These are phyloP conservation scores for Leccinum pseudoinsigne DNA, from an alignment of 1,284 basidiomycete species.

Conservation along the genomic window DNA sequence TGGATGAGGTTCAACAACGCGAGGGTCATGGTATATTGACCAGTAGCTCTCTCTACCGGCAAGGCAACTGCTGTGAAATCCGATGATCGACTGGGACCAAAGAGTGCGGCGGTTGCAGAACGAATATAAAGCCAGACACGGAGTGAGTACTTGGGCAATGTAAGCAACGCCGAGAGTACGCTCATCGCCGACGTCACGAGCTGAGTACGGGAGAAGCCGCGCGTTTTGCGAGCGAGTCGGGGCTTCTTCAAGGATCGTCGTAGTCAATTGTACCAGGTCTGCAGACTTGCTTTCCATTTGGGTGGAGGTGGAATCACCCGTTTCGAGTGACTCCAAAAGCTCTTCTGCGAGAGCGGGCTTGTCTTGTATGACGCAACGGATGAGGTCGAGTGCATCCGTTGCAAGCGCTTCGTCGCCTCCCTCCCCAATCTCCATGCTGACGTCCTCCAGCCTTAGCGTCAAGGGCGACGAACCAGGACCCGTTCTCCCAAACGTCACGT, in stretches of 20 bases:
- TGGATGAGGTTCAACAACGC: conserved; percentile 76
- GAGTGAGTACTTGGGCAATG: conserved; percentile 71
- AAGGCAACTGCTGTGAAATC: conserved; percentile 67
- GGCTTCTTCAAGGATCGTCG: conserved; percentile 82
- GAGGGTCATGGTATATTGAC: conserved; percentile 79
- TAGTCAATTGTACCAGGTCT: conserved; percentile 78
- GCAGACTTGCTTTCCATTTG: conserved; percentile 25
- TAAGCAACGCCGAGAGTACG: conserved; percentile 76
- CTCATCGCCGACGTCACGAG: conserved; percentile 81
- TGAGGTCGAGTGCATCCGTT: conserved; percentile 75
- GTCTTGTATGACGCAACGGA: conserved; percentile 73
- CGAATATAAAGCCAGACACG: conserved; percentile 86
- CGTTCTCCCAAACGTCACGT: conserved; percentile 50
- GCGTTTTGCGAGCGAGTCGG: conserved; percentile 54
- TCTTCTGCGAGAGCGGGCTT: conserved; percentile 62
- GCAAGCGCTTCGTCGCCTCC: conserved; percentile 61
- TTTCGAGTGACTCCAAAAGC: conserved; percentile 69
- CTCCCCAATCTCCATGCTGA: conserved; percentile 64
- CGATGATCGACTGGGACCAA: conserved; percentile 57
- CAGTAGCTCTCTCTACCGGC: conserved; percentile 67
- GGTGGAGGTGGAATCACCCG: conserved; percentile 9
- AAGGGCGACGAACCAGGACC: conserved; percentile 40
- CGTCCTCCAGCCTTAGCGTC: conserved; percentile 59
- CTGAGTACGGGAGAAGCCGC: conserved; percentile 51
- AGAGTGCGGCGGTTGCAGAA: conserved; percentile 70